Conservation (phyloP, 257 asterid species). For the Nicotiana tabacum region DNA sequence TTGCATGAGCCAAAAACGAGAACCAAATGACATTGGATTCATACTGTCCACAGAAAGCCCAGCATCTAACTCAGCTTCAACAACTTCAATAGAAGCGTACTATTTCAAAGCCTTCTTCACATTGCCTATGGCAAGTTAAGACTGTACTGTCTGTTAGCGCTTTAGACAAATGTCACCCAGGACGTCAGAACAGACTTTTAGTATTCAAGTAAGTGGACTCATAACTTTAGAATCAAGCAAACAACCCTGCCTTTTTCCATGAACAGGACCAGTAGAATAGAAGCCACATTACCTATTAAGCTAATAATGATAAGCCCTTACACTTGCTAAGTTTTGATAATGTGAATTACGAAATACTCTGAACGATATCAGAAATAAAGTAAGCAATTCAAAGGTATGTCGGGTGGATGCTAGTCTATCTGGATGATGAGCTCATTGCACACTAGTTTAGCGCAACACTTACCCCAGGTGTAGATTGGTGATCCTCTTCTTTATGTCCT, state of each 20-base stretch:
- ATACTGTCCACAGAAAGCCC: background rate
- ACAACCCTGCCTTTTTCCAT: background rate
- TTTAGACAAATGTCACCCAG: background rate
- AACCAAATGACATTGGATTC: background rate
- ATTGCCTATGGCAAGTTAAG: background rate
- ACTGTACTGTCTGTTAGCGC: background rate
- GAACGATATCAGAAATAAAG: background rate
- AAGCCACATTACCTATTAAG: background rate
- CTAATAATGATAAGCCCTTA: background rate
- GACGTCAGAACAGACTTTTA: background rate
- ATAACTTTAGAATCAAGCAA: background rate
- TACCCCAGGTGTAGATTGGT: slow-evolving; percentile 66
- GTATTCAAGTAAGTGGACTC: background rate
- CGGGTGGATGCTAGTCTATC: background rate
- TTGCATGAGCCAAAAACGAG: background rate
- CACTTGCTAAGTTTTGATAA: slow-evolving; percentile 1
- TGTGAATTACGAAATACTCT: background rate
- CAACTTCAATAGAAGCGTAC: background rate
- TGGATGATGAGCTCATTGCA: background rate
- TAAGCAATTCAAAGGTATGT: background rate
- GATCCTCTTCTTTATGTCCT: slow-evolving; percentile 38
- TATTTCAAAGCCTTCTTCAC: background rate
- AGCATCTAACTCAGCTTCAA: background rate
- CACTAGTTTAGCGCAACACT: background rate
- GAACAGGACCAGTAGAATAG: background rate